These are phyloP conservation scores for Haematococcus lacustris DNA, from an alignment of 139 green algal genomes.

Conservation along the genomic window DNA sequence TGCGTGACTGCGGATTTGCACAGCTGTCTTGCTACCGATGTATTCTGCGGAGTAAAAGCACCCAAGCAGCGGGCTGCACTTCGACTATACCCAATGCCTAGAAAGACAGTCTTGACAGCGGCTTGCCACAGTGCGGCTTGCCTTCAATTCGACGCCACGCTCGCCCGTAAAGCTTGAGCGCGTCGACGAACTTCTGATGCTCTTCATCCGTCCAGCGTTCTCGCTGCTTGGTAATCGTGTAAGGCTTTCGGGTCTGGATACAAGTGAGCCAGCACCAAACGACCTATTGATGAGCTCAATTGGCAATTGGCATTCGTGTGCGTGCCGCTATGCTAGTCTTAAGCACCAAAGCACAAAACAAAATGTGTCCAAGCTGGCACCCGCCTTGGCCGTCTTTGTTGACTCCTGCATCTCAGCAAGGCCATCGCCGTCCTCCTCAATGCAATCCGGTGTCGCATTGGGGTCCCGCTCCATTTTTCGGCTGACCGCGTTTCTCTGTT, in stretches of 20 bases:
- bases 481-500: no score
- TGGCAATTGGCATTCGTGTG: no score
- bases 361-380: no score
- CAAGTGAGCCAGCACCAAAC: no score
- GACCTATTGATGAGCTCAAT: no score
- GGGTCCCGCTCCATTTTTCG: no score
- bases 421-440: no score
- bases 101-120: neutral
- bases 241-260: constrained; percentile 46
- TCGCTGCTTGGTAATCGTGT: constrained; percentile 61
- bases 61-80: neutral
- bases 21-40: constrained; percentile 87
- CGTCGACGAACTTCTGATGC: constrained; percentile 83
- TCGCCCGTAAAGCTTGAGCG: constrained; percentile 63
- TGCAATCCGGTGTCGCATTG: no score
- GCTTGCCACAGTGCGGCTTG: neutral
- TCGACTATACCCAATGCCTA: neutral
- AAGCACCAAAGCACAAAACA: no score
- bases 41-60: constrained; percentile 57
- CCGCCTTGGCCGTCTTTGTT: no score
- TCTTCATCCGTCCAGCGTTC: constrained; percentile 86
- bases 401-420: no score
- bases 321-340: no score
- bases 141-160: constrained; percentile 50
- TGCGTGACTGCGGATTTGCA: constrained; percentile 94